phyloP scores from a whole-genome alignment of 352 stramenopile genomes.

The Hyaloperonospora arabidopsidis region DNA sequence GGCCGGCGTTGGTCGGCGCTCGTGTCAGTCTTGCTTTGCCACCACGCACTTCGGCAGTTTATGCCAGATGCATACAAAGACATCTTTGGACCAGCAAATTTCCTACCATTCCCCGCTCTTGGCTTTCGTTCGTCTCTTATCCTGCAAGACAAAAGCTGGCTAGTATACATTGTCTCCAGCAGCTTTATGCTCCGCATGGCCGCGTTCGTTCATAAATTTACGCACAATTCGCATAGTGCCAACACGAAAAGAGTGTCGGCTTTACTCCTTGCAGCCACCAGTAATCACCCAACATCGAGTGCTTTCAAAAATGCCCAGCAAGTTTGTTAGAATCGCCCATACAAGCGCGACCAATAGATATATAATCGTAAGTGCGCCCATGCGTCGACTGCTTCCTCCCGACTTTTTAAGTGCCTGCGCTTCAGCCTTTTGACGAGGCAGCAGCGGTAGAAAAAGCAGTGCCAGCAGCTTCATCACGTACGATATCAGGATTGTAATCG shows the following conservation, averaged over 20 bases:
- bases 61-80: no score
- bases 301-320: constrained; percentile 41
- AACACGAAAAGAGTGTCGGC: background rate
- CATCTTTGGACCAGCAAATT: no score
- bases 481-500: constrained; percentile 46
- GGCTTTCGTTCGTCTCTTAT: no score
- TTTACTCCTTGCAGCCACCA: constrained; percentile 34
- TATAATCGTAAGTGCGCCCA: constrained; percentile 33
- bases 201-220: no score
- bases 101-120: no score
- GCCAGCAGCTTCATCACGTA: constrained; percentile 41
- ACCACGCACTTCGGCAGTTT: no score
- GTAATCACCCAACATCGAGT: constrained; percentile 48
- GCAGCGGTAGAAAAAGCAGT: constrained; percentile 31
- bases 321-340: constrained; percentile 40
- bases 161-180: no score
- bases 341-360: constrained; percentile 37
- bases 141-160: no score
- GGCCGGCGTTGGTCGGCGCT: no score
- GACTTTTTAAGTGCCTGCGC: constrained; percentile 36
- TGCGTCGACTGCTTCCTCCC: constrained; percentile 33
- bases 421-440: constrained; percentile 42
- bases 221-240: no score
- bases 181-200: no score
- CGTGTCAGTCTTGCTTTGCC: no score